Evolutionary conservation across 306 rosid species (phyloP), one percentile per base, ranked within the genome.

Genomic region (Comarum palustre): DNA sequence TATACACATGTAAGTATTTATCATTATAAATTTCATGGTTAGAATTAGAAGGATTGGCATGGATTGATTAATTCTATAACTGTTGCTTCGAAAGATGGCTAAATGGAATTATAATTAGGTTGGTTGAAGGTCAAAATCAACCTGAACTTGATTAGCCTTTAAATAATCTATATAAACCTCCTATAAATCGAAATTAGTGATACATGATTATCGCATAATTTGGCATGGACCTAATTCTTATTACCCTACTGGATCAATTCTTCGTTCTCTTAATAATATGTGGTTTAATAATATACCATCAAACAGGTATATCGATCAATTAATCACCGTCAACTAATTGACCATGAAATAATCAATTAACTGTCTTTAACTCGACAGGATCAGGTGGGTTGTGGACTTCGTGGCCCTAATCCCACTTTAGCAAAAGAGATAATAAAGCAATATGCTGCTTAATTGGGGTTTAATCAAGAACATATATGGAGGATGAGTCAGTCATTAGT

Each of bases 351-450:
- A 24, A 54, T 60, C 22, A 58, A 60, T 73, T 41, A 29, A 77
- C 50, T 51, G 43, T 72, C 68, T 31, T 47, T 48, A 29, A 58
- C 71, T 58, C 63, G 81, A 83, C 82, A 79, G 62, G 42, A 0
- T 66, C 41, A 68, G 57, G 79, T 83, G 79, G 80, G 54, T 47
- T 45, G 50, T 13, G 50, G 50, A 3, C 6, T 14, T 45, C 4
- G n/a, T 76, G 76, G 86, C 58, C 79, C 79, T 76, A 59, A 83
- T 76, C 67, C 67, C 67, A 47, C 55, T 22, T 54, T 68, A 62
- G 69, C 55, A 62, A 52, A 69, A 67, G 52, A 68, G 61, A 42
- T 72, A 83, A 72, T 75, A 79, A 77, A 79, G 81, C 61, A 54
- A 68, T 29, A n/a, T n/a, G 69, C 14, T 41, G 69, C 22, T 45